These are phyloP conservation scores for Entomortierella lignicola DNA, from an alignment of 192 early-diverging fungal genomes.

Conservation along the genomic window DNA sequence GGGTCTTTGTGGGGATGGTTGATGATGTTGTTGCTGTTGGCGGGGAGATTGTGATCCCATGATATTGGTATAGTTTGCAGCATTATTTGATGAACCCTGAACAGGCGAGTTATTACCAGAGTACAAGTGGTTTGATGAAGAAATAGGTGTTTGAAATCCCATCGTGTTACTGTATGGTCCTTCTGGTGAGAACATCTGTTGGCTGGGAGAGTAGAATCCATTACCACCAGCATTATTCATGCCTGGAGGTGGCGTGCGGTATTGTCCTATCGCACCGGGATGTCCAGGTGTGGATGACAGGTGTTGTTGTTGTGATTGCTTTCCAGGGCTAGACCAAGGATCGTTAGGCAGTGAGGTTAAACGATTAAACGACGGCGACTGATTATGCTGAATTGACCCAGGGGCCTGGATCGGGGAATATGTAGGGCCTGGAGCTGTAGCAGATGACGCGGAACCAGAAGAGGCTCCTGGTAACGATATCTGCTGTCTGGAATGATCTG, in stretches of 20 bases:
- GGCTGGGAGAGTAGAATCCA: conserved; percentile 29
- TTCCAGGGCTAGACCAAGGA: conserved; percentile 30
- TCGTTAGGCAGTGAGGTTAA: conserved; percentile 38
- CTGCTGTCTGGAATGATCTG: conserved; percentile 32
- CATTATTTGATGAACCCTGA: conserved; percentile 30
- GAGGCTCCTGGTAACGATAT: conserved; percentile 24
- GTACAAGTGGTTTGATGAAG: conserved; percentile 34
- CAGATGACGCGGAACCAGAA: background rate
- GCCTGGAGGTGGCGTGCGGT: conserved; percentile 49
- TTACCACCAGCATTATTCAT: conserved; percentile 13
- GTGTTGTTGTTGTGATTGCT: conserved; percentile 14
- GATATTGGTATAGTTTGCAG: conserved; percentile 4
- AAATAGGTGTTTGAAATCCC: conserved; percentile 28
- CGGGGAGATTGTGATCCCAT: conserved; percentile 20
- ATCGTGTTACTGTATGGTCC: conserved; percentile 34
- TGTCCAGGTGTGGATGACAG: conserved; percentile 16
- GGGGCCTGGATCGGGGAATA: conserved; percentile 12
- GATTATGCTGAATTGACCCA: conserved; percentile 1
- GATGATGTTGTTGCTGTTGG: conserved; percentile 37
- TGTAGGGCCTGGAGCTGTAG: conserved; percentile 2
- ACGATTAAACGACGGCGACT: conserved; percentile 27
- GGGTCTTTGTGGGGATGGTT: conserved; percentile 39
- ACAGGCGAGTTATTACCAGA: conserved; percentile 45
- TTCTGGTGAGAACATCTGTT: conserved; percentile 43
- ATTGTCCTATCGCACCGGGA: conserved; percentile 25